Conservation (phyloP, 2,329 filamentous ascomycete species). For the Penicillium oxalicum region DNA sequence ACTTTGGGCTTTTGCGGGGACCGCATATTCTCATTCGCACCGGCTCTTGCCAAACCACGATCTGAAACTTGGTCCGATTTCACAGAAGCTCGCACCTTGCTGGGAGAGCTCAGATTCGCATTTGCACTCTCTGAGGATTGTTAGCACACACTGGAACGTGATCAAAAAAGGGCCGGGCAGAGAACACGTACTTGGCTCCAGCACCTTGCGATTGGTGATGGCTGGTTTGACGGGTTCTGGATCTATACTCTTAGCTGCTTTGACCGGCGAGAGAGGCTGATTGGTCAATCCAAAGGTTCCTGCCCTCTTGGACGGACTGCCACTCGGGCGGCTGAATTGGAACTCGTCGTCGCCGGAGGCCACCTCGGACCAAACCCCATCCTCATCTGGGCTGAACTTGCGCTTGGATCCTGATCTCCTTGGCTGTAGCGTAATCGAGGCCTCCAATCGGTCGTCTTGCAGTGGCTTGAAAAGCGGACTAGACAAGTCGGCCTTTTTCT, state of each 20-base stretch:
- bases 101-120: constrained; percentile 35
- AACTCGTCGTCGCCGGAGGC: constrained; percentile 28
- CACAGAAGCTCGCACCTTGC: constrained; percentile 18
- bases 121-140: constrained; percentile 44
- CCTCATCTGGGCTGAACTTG: constrained; percentile 51
- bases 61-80: constrained; percentile 14
- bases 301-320: constrained; percentile 13
- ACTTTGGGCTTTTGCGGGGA: constrained; percentile 14
- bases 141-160: not conserved
- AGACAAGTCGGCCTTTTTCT: constrained; percentile 11
- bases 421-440: constrained; percentile 11
- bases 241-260: constrained; percentile 14
- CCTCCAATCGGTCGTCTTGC: not conserved
- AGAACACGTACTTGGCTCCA: constrained; percentile 39
- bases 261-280: constrained; percentile 11
- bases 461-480: not conserved
- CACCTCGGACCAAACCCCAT: constrained; percentile 25
- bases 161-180: not conserved
- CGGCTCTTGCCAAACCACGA: not conserved
- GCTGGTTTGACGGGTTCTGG: constrained; percentile 10
- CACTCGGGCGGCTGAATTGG: constrained; percentile 27
- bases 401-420: constrained; percentile 50
- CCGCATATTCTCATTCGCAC: constrained; percentile 12
- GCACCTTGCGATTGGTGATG: constrained; percentile 27
- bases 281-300: constrained; percentile 6